Conservation (phyloP, 1,284 basidiomycete species). For the Leccinum fallax region DNA sequence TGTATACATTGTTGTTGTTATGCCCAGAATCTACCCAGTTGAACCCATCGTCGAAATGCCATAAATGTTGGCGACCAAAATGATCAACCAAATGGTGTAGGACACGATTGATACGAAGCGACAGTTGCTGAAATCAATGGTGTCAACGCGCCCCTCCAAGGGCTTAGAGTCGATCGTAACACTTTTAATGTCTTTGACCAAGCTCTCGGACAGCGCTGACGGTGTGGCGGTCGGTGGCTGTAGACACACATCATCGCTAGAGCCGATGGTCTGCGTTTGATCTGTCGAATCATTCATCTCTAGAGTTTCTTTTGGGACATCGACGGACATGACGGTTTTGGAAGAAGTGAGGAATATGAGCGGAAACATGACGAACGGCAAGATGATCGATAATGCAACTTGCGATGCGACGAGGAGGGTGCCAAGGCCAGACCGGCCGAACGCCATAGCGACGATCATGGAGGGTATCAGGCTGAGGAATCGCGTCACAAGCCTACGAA, state of each 20-base stretch:
- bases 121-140: slow-evolving; percentile 52
- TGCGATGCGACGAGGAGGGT: slow-evolving; percentile 78
- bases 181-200: slow-evolving; percentile 1
- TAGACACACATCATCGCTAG: not conserved
- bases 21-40: not conserved
- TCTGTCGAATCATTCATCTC: not conserved
- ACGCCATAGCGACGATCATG: slow-evolving; percentile 64
- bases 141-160: slow-evolving; percentile 6
- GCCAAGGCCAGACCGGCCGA: slow-evolving; percentile 71
- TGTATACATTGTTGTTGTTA: not conserved
- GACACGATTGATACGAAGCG: slow-evolving; percentile 49
- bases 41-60: slow-evolving; percentile 50
- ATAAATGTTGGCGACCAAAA: slow-evolving; percentile 65
- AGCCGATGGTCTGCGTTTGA: not conserved
- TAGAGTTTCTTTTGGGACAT: not conserved
- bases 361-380: slow-evolving; percentile 77
- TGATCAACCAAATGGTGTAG: slow-evolving; percentile 56
- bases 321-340: slow-evolving; percentile 57
- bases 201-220: not conserved
- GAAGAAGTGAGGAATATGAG: slow-evolving; percentile 67
- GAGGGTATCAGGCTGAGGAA: slow-evolving; percentile 76
- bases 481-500: slow-evolving; percentile 75
- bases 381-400: slow-evolving; percentile 73
- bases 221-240: not conserved
- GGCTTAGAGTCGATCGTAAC: not conserved